Percentiles rank a stretch among this genome's conserved stretches.
Conservation (phyloP, 495 filamentous ascomycete genomes). For the Podospora pseudopauciseta region DNA sequence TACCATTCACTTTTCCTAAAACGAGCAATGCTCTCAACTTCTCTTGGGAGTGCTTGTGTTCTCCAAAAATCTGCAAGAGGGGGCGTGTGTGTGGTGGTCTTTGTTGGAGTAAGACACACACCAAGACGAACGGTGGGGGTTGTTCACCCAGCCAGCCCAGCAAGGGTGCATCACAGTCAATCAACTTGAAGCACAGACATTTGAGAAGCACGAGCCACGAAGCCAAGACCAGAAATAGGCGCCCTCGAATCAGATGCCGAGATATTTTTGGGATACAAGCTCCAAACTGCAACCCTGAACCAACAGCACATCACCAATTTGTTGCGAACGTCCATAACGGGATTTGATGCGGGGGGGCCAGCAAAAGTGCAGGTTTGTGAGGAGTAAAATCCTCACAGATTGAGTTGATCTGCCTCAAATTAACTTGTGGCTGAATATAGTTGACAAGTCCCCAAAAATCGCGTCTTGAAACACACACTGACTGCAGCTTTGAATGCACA, state of each 20-base stretch:
- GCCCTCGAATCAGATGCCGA: conserved; percentile 4
- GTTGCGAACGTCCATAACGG: background rate
- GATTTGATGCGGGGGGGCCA: background rate
- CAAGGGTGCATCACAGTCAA: background rate
- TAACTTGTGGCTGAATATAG: background rate
- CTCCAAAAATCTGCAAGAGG: background rate
- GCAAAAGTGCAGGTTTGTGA: background rate
- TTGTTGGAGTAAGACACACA: background rate
- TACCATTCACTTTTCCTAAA: background rate
- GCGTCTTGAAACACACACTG: background rate
- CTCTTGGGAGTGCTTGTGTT: background rate
- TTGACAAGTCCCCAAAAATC: background rate
- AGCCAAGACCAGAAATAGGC: conserved; percentile 1
- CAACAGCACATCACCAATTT: conserved; percentile 2
- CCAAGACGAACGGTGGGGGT: background rate
- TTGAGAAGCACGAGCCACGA: background rate
- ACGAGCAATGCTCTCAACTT: background rate
- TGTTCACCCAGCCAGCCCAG: no score
- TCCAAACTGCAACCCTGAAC: background rate
- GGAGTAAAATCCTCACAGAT: background rate
- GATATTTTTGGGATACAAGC: conserved; percentile 7
- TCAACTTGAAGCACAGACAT: background rate
- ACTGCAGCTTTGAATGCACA: background rate
- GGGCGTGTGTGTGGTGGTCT: background rate
- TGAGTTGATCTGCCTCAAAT: background rate